Percentiles rank a stretch among this genome's conserved stretches.
phyloP scores from a whole-genome alignment of 1,139 yeast species.

The Candida sanyaensis region DNA sequence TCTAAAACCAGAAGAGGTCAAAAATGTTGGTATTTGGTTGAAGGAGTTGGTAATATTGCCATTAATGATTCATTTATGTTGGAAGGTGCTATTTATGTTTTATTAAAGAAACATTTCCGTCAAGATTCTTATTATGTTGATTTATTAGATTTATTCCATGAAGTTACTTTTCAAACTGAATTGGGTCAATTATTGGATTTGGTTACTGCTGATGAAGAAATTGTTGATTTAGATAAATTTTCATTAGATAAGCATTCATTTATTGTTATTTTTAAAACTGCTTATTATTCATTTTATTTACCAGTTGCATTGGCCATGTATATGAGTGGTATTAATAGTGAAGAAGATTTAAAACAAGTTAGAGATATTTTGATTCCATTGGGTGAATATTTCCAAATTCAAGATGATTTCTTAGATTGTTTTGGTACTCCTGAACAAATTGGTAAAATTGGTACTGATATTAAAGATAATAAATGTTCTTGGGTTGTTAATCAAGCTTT shows the following conservation, averaged over 20 bases:
- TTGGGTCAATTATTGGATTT: conserved; percentile 94
- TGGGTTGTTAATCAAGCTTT: conserved; percentile 97
- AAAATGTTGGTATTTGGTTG: conserved; percentile 93
- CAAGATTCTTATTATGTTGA: conserved; percentile 83
- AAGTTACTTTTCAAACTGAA: conserved; percentile 96
- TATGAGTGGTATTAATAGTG: conserved; percentile 77
- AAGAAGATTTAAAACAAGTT: conserved; percentile 82
- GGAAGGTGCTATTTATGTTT: conserved; percentile 89
- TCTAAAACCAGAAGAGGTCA: conserved; percentile 98
- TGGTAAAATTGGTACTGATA: conserved; percentile 98
- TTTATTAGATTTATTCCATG: conserved; percentile 87
- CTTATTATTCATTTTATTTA: conserved; percentile 94
- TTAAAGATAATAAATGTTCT: conserved; percentile 97
- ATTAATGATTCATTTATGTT: conserved; percentile 97
- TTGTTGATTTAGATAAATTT: conserved; percentile 84
- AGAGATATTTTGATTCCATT: conserved; percentile 86
- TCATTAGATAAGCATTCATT: conserved; percentile 89
- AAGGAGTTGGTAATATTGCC: conserved; percentile 86
- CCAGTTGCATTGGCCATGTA: conserved; percentile 98
- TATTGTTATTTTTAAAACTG: conserved; percentile 95
- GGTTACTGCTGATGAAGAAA: conserved; percentile 96
- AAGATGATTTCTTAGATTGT: conserved; percentile 96
- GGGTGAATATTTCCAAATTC: conserved; percentile 98
- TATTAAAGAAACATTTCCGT: conserved; percentile 88
- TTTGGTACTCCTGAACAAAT: conserved; percentile 97